Evolutionary conservation across 2,329 filamentous ascomycete genomes (phyloP).

Genomic region (Dactylonectria estremocensis): DNA sequence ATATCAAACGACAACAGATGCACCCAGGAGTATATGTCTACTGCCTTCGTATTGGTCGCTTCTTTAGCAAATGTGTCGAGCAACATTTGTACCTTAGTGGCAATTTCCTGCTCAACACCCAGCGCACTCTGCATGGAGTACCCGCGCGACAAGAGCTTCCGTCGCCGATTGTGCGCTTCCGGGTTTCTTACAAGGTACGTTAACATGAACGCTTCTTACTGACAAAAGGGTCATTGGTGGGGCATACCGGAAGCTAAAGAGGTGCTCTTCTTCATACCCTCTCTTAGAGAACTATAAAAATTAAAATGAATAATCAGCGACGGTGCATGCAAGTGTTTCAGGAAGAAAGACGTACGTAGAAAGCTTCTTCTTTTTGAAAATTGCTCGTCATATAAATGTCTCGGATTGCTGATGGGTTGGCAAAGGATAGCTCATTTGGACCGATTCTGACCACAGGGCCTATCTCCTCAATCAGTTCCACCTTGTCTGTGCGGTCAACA

Average conservation of each 20-base stretch:
- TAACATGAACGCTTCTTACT: too few relatives aligned
- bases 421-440: constrained; percentile 19
- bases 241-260: constrained; percentile 17
- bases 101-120: too few relatives aligned
- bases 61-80: too few relatives aligned
- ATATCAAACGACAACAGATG: constrained; percentile 11
- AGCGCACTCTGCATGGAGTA: too few relatives aligned
- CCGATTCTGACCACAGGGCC: constrained; percentile 10
- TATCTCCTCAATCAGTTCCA: too few relatives aligned
- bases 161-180: too few relatives aligned
- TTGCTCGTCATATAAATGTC: constrained; percentile 2
- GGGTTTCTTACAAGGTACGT: too few relatives aligned
- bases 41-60: too few relatives aligned
- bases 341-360: constrained; percentile 7
- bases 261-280: constrained; percentile 9
- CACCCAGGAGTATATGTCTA: background rate
- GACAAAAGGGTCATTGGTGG: background rate
- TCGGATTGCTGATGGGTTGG: constrained; percentile 3
- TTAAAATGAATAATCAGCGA: background rate
- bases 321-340: background rate
- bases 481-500: too few relatives aligned
- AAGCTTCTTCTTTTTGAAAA: constrained; percentile 13
- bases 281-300: constrained; percentile 7
- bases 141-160: too few relatives aligned
- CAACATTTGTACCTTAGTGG: too few relatives aligned